These are phyloP conservation scores for Aspergillus felis DNA, from an alignment of 2,329 filamentous ascomycete genomes.

Conservation along the genomic window DNA sequence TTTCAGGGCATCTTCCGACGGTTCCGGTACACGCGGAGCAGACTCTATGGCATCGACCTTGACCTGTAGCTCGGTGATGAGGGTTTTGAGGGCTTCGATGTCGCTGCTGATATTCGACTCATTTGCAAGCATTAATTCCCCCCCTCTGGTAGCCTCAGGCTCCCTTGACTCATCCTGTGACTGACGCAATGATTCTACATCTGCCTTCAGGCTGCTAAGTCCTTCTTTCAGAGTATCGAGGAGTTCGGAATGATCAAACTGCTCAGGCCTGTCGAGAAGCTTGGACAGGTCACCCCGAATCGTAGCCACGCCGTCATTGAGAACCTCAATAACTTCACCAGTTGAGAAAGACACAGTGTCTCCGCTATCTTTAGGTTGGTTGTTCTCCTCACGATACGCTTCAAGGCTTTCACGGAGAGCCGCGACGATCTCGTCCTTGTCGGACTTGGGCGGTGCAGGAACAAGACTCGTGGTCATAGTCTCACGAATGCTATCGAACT, in stretches of 20 bases:
- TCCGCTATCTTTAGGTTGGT: conserved; percentile 51
- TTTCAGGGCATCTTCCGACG: conserved; percentile 41
- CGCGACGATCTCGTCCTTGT: conserved; percentile 64
- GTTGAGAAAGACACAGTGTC: conserved; percentile 53
- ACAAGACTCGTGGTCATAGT: conserved; percentile 29
- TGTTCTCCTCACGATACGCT: conserved; percentile 48
- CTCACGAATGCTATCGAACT: conserved; percentile 60
- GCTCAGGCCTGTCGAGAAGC: conserved; percentile 72
- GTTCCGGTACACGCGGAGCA: conserved; percentile 36
- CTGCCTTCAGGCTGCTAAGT: conserved; percentile 67
- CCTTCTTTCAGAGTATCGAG: conserved; percentile 83
- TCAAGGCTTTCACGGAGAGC: conserved; percentile 43
- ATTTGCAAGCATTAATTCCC: conserved; percentile 56
- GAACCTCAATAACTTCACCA: conserved; percentile 56
- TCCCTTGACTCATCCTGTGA: conserved; percentile 47
- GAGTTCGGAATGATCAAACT: conserved; percentile 85
- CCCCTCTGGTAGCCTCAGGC: conserved; percentile 47
- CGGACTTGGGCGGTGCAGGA: conserved; percentile 39
- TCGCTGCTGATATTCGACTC: conserved; percentile 59
- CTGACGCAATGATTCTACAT: conserved; percentile 75
- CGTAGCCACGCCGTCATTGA: conserved; percentile 68
- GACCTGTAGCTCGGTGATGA: conserved; percentile 75
- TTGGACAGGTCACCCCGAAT: conserved; percentile 72
- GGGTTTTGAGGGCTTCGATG: conserved; percentile 77
- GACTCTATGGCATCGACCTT: conserved; percentile 76